Percentiles rank a stretch among this genome's conserved stretches.
Evolutionary conservation across 2,329 filamentous ascomycete species (phyloP).

Genomic region (Colletotrichum siamense): DNA sequence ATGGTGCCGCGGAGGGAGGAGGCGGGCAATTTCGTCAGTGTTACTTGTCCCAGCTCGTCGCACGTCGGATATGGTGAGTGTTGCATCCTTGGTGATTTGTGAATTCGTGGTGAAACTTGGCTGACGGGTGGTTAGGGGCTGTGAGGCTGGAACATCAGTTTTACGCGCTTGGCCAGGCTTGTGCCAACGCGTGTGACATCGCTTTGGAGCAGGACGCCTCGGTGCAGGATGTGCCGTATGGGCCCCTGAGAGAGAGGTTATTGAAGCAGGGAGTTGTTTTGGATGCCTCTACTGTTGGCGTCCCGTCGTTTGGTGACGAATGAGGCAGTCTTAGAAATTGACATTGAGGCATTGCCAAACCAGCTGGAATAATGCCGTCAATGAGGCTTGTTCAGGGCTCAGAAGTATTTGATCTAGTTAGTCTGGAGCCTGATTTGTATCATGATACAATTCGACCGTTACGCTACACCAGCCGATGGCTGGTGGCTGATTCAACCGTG

Average conservation of each 20-base stretch:
- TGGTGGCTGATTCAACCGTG: neutral
- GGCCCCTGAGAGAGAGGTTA: neutral
- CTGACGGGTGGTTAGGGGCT: neutral
- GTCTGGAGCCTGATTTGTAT: neutral
- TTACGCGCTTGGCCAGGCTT: conserved; percentile 14
- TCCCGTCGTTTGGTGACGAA: neutral
- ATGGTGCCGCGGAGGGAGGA: conserved; percentile 17
- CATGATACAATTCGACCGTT: neutral
- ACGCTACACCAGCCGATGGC: neutral
- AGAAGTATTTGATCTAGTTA: neutral
- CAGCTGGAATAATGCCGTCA: neutral
- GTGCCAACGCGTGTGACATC: conserved; percentile 15
- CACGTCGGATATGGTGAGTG: conserved; percentile 19
- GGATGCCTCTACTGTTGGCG: neutral
- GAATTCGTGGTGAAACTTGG: neutral
- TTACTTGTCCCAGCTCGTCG: conserved; percentile 21
- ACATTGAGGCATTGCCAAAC: neutral
- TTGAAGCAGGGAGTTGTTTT: neutral
- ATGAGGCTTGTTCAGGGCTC: neutral
- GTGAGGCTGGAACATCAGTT: conserved; percentile 19
- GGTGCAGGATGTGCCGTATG: conserved; percentile 6
- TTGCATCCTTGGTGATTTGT: neutral
- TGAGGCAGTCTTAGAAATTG: neutral
- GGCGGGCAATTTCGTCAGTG: conserved; percentile 17
- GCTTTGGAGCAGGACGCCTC: neutral